These are phyloP conservation scores for Ceratocystis albifundus DNA, from an alignment of 2,329 filamentous ascomycete species.

Conservation along the genomic window DNA sequence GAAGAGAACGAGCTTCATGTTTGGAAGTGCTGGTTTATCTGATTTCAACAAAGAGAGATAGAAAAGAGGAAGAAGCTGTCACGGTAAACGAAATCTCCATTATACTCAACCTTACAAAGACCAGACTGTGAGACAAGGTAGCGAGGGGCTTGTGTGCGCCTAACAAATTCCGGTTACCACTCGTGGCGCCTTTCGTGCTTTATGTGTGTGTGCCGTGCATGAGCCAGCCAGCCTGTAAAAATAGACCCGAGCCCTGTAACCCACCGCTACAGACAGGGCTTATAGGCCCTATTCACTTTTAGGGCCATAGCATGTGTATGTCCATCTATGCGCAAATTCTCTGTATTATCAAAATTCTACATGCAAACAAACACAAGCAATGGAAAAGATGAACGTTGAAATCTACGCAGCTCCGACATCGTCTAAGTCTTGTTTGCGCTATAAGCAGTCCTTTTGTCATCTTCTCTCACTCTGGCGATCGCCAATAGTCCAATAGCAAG, in stretches of 20 bases:
- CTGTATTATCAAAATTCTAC: background rate
- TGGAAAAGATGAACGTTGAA: background rate
- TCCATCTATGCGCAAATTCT: background rate
- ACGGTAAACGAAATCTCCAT: no score
- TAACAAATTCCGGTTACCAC: no score
- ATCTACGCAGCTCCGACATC: background rate
- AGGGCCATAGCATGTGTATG: background rate
- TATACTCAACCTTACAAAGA: no score
- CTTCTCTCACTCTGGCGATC: background rate
- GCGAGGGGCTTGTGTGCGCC: no score
- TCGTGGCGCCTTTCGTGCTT: no score
- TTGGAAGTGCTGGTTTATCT: background rate
- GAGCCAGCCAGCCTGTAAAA: background rate
- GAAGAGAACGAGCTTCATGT: constrained; percentile 51
- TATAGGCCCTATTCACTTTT: background rate
- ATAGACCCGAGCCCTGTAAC: background rate
- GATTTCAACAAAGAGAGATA: background rate
- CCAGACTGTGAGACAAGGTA: no score
- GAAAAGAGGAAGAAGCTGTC: background rate
- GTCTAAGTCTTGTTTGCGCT: background rate
- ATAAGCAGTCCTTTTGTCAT: background rate
- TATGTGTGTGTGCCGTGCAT: background rate
- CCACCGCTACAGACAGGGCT: background rate
- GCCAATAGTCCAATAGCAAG: constrained; percentile 6
- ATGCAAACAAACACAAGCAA: background rate